Base-by-base conservation (phyloP, 2,329 filamentous ascomycete species). In the Fusarium praegraminearum region DNA sequence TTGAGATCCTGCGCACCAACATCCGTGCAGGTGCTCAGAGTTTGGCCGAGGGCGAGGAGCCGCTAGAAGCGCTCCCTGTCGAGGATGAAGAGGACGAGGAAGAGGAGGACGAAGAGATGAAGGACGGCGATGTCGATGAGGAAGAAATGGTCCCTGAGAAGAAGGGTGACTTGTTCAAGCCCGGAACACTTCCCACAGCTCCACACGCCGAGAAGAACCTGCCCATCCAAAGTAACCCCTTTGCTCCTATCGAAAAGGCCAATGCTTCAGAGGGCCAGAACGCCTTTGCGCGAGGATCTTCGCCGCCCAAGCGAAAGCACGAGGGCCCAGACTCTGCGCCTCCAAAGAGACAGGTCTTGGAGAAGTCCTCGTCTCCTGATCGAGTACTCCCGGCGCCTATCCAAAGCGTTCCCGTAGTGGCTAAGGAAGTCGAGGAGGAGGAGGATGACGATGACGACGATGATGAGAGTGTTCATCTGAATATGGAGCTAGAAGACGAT, bases 1-100 rank as follows among this genome's bases (percentile, higher is more conserved):
- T 96, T 2, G 94, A 98, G 79, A 86, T 91, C 12, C 78, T 98
- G 58, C 83, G 87, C 46, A 86, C 84, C 71, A 89, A 87, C 67
- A 80, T 93, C 24, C 82, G 86, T 11, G 79, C 81, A 5, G 76
- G 73, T 12, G 70, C 73, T 54, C 72, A 73, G 50, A 65, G 62
- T 38, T 38, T 75, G 9, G 60, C 58, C 7, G 72, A 75, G 50
- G 65, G 65, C 15, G 71, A 71, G 32, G 61, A 53, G 4, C 64
- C 69, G 5, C 62, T 75, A 5, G 72, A 75, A 36, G 71, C 71
- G 28, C 70, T 75, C 5, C 67, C 73, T 13, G 49, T 68, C 2
- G 74, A 73, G 11, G 76, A 78, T 6, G 70, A 74, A 11, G 76
- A 71, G 6, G 73, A 80, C 62, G 81, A 80, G 15, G 78, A 78